Conservation (phyloP, 805 yeast genomes). For the Wickerhamiella azyma region DNA sequence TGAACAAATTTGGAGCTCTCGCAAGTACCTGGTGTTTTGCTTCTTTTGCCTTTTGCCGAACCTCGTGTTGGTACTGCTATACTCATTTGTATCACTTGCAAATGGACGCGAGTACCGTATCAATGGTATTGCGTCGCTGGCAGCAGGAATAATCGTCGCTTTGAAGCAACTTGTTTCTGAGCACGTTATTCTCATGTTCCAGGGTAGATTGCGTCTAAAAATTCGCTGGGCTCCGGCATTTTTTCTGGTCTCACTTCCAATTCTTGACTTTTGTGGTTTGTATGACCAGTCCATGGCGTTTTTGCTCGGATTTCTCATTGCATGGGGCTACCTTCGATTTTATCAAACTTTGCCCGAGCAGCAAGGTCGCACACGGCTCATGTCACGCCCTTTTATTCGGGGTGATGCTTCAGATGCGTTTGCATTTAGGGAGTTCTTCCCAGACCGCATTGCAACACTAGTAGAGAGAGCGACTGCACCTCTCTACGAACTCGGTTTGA, state of each 20-base stretch:
- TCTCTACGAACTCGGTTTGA: conserved; percentile 15
- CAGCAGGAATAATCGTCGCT: conserved; percentile 46
- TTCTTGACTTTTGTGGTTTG: conserved; percentile 21
- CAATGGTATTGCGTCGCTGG: conserved; percentile 38
- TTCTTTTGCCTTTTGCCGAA: conserved; percentile 18
- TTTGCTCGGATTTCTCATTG: conserved; percentile 39
- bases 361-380: conserved; percentile 7
- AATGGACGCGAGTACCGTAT: conserved; percentile 26
- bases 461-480: conserved; percentile 29
- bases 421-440: conserved; percentile 73
- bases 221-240: conserved; percentile 31
- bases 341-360: conserved; percentile 43
- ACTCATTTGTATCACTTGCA: conserved; percentile 1
- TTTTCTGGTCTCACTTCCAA: conserved; percentile 21
- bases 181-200: conserved; percentile 38
- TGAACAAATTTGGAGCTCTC: conserved; percentile 51
- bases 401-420: conserved; percentile 92
- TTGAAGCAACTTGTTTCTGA: conserved; percentile 54
- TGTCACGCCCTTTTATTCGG: conserved; percentile 25
- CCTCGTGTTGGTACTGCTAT: conserved; percentile 9
- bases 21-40: conserved; percentile 35
- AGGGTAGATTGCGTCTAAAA: conserved; percentile 33
- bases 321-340: conserved; percentile 72
- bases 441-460: conserved; percentile 40
- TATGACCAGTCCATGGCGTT: conserved; percentile 20